These are phyloP conservation scores for Symbiodinium pilosum DNA, from an alignment of 73 alveolate species.

Conservation along the genomic window DNA sequence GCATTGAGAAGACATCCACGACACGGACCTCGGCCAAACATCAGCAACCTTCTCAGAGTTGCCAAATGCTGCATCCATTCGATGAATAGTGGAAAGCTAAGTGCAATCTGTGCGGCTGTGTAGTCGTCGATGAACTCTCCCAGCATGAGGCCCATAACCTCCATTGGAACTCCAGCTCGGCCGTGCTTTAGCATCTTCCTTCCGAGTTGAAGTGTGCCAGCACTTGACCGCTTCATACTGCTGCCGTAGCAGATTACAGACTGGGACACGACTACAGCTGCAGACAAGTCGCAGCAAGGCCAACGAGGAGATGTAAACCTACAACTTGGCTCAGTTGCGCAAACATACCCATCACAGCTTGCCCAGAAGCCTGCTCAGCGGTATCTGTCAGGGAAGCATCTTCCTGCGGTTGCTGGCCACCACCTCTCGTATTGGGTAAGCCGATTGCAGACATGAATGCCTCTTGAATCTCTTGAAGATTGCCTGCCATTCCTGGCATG, in stretches of 20 bases:
- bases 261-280: slow-evolving; percentile 38
- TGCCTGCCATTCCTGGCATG: slow-evolving; percentile 95
- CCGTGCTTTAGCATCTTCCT: slow-evolving; percentile 98
- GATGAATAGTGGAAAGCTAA: too few relatives aligned
- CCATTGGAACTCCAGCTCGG: slow-evolving; percentile 99
- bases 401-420: slow-evolving; percentile 89
- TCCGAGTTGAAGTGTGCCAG: too few relatives aligned
- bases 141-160: slow-evolving; percentile 99
- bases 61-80: too few relatives aligned
- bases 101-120: background rate
- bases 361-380: slow-evolving; percentile 99
- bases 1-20: slow-evolving; percentile 99
- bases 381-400: slow-evolving; percentile 97
- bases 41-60: too few relatives aligned
- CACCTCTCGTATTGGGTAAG: background rate
- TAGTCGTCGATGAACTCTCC: slow-evolving; percentile 95
- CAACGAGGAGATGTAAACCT: slow-evolving; percentile 99
- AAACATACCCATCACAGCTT: too few relatives aligned
- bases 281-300: slow-evolving; percentile 97
- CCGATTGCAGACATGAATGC: background rate
- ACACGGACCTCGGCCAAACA: slow-evolving; percentile 98
- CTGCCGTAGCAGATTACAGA: too few relatives aligned
- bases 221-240: too few relatives aligned
- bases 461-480: background rate
- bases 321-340: slow-evolving; percentile 97